Conservation (phyloP, 2,329 filamentous ascomycete genomes). For the Clarireedia paspali region DNA sequence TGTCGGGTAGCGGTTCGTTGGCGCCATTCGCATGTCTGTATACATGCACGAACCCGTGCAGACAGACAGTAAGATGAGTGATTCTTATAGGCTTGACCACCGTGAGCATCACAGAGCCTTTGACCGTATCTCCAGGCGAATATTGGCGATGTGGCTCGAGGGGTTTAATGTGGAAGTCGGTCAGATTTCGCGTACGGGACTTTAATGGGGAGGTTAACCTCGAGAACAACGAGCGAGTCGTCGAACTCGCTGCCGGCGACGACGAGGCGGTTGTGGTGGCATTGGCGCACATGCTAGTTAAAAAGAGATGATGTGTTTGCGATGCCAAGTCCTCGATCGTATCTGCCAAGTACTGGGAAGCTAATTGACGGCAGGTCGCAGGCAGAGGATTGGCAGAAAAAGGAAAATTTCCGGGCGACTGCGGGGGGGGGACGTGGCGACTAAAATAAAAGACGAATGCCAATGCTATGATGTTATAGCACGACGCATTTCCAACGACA, state of each 20-base stretch:
- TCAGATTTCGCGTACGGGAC: conserved; percentile 52
- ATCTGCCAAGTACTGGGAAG: conserved; percentile 22
- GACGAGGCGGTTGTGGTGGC: conserved; percentile 21
- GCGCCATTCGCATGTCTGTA: conserved; percentile 58
- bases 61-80: conserved; percentile 69
- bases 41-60: conserved; percentile 74
- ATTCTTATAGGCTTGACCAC: conserved; percentile 68
- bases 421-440: conserved; percentile 4
- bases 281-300: conserved; percentile 28
- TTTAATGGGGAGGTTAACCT: conserved; percentile 38
- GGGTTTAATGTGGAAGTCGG: conserved; percentile 71
- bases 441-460: conserved; percentile 1
- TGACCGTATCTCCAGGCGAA: conserved; percentile 63
- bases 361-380: conserved; percentile 6
- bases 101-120: conserved; percentile 64
- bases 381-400: conserved; percentile 3
- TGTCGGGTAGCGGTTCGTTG: conserved; percentile 37
- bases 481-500: neutral
- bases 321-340: conserved; percentile 15
- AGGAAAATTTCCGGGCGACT: conserved; percentile 1
- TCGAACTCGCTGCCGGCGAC: conserved; percentile 18
- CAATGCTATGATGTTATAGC: conserved; percentile 4
- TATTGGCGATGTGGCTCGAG: conserved; percentile 74
- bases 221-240: conserved; percentile 28
- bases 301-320: conserved; percentile 11